phyloP scores from a whole-genome alignment of 306 rosid genomes.

The Begonia peltatifolia region DNA sequence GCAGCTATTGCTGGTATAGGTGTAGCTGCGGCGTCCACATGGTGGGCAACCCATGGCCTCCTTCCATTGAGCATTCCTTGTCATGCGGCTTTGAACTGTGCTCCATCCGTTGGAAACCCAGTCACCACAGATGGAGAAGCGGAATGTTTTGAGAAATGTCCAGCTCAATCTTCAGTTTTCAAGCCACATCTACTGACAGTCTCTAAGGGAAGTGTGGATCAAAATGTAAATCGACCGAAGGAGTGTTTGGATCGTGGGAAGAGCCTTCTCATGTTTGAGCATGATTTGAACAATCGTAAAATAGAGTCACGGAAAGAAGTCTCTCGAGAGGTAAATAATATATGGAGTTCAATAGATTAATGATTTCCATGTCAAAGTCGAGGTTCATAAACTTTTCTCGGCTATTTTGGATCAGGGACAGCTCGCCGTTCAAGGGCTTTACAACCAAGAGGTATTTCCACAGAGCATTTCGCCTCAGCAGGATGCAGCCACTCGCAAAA shows the following conservation, averaged over 20 bases:
- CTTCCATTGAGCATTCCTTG: conserved; percentile 74
- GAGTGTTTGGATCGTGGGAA: conserved; percentile 60
- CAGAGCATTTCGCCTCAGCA: conserved; percentile 83
- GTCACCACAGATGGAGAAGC: conserved; percentile 13
- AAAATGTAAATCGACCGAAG: conserved; percentile 31
- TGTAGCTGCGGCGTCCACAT: conserved; percentile 90
- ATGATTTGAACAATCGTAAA: conserved; percentile 21
- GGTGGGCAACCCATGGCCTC: conserved; percentile 97
- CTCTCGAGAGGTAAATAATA: too few relatives aligned
- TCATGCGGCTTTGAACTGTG: conserved; percentile 40
- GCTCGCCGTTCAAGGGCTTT: conserved; percentile 79
- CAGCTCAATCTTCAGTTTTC: conserved; percentile 37
- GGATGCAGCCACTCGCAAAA: conserved; percentile 5
- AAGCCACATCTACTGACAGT: conserved; percentile 46
- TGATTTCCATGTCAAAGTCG: too few relatives aligned
- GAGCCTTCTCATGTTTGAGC: conserved; percentile 31
- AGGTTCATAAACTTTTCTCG: conserved; percentile 34
- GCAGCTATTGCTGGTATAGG: conserved; percentile 79
- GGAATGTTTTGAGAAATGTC: conserved; percentile 35
- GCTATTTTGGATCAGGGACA: conserved; percentile 46
- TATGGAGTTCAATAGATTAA: too few relatives aligned
- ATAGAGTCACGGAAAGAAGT: too few relatives aligned
- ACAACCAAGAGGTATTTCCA: conserved; percentile 70
- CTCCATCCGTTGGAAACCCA: background rate
- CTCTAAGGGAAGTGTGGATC: conserved; percentile 43